phyloP scores from a whole-genome alignment of 495 filamentous ascomycete species.

The Daldinia vernicosa region DNA sequence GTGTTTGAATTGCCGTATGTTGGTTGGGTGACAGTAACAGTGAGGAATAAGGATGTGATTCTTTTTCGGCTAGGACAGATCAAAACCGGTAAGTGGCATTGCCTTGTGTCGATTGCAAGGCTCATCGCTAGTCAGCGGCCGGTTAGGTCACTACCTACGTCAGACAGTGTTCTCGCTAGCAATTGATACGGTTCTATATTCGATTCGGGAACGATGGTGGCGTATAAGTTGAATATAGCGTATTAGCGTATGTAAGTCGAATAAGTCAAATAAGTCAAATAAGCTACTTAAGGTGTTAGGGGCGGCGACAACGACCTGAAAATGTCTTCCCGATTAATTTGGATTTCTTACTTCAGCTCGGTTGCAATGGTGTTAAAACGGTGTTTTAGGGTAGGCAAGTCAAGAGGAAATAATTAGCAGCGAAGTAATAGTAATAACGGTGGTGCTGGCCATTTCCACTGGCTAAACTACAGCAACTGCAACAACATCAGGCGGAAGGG shows the following conservation, averaged over 20 bases:
- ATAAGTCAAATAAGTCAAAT: neutral
- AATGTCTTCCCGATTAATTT: neutral
- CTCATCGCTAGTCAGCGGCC: conserved; percentile 43
- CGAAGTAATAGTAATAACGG: conserved; percentile 19
- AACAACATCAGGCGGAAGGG: conserved; percentile 33
- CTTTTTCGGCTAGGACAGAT: conserved; percentile 44
- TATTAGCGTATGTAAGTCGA: neutral
- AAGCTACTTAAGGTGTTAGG: neutral
- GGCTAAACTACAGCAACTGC: conserved; percentile 35
- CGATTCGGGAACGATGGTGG: conserved; percentile 33
- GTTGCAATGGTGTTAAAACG: neutral
- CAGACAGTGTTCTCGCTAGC: conserved; percentile 34
- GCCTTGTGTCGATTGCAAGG: conserved; percentile 44
- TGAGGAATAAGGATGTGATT: conserved; percentile 43
- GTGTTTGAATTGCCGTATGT: conserved; percentile 40
- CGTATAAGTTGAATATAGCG: conserved; percentile 11
- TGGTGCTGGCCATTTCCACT: conserved; percentile 28
- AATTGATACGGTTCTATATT: conserved; percentile 32
- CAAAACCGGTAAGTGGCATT: conserved; percentile 46
- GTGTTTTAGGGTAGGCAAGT: neutral
- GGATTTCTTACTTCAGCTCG: neutral
- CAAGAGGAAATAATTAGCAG: conserved; percentile 1
- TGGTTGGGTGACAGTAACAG: conserved; percentile 35
- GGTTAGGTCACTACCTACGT: conserved; percentile 42
- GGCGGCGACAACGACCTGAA: neutral